Evolutionary conservation across 768 basidiomycete genomes (phyloP).

Genomic region (Floccularia luteovirens): DNA sequence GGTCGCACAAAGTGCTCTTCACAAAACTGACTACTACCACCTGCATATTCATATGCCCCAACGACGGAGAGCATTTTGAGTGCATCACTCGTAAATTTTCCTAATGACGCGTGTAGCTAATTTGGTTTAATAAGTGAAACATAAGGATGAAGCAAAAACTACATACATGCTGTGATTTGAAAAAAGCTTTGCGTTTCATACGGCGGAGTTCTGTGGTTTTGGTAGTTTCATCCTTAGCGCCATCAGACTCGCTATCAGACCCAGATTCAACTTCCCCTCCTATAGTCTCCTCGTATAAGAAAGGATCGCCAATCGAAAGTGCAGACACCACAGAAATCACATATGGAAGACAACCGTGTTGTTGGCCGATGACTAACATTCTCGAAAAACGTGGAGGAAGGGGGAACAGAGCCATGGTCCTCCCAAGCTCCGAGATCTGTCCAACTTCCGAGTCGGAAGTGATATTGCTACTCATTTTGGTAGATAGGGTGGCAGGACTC

Average conservation of each 20-base stretch:
- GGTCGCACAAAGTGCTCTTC: slow-evolving; percentile 80
- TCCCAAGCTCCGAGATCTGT: slow-evolving; percentile 88
- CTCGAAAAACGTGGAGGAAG: slow-evolving; percentile 92
- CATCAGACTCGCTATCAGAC: slow-evolving; percentile 26
- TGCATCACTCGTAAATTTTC: slow-evolving; percentile 75
- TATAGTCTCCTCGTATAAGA: slow-evolving; percentile 75
- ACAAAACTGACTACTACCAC: slow-evolving; percentile 78
- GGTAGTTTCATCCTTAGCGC: slow-evolving; percentile 38
- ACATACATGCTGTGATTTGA: slow-evolving; percentile 70
- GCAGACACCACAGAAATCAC: slow-evolving; percentile 87
- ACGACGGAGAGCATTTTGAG: slow-evolving; percentile 89
- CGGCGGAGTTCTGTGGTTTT: slow-evolving; percentile 52
- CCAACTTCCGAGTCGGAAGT: slow-evolving; percentile 24
- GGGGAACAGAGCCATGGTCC: slow-evolving; percentile 89
- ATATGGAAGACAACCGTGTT: slow-evolving; percentile 77
- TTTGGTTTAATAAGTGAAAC: not conserved
- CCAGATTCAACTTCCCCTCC: slow-evolving; percentile 32
- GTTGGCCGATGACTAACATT: slow-evolving; percentile 91
- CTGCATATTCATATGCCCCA: slow-evolving; percentile 92
- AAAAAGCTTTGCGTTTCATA: slow-evolving; percentile 68
- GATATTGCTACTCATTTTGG: slow-evolving; percentile 1
- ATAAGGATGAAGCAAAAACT: slow-evolving; percentile 7
- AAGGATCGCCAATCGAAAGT: slow-evolving; percentile 92
- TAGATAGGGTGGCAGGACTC: slow-evolving; percentile 19
- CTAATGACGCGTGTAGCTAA: slow-evolving; percentile 75